Conservation (phyloP, 768 basidiomycete species). For the Suillus subluteus region DNA sequence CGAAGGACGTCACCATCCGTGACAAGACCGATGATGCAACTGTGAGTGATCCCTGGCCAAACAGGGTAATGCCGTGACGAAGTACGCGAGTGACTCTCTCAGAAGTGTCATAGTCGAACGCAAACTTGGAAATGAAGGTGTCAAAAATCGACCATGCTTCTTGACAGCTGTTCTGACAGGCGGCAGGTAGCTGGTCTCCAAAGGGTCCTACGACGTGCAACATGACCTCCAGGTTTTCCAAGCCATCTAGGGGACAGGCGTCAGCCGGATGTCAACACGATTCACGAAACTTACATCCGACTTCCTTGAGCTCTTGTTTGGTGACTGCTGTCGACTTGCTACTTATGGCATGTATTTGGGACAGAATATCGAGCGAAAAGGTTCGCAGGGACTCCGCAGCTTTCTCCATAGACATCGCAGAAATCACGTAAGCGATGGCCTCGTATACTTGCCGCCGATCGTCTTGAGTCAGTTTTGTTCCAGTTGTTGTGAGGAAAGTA, state of each 20-base stretch:
- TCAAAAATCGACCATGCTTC: conserved; percentile 89
- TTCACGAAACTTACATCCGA: conserved; percentile 58
- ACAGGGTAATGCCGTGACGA: conserved; percentile 82
- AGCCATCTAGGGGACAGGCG: conserved; percentile 54
- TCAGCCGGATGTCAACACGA: conserved; percentile 14
- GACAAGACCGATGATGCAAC: conserved; percentile 72
- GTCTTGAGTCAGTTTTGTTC: conserved; percentile 78
- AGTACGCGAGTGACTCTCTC: conserved; percentile 87
- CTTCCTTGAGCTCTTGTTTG: conserved; percentile 70
- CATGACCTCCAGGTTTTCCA: conserved; percentile 95
- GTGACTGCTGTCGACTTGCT: conserved; percentile 56
- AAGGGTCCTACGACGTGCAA: conserved; percentile 80
- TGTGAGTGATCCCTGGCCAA: conserved; percentile 64
- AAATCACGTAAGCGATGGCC: conserved; percentile 94
- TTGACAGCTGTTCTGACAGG: conserved; percentile 76
- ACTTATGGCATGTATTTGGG: conserved; percentile 69
- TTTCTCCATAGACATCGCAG: conserved; percentile 88
- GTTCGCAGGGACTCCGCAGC: conserved; percentile 85
- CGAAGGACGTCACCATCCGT: conserved; percentile 80
- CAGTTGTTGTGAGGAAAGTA: conserved; percentile 81
- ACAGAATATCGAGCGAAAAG: conserved; percentile 85
- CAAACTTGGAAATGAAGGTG: conserved; percentile 76
- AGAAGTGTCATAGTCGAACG: conserved; percentile 71
- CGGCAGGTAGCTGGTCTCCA: conserved; percentile 78
- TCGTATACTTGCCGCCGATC: conserved; percentile 93